phyloP scores from a whole-genome alignment of 225 moss, liverwort and hornwort genomes.

The Lunularia cruciata region DNA sequence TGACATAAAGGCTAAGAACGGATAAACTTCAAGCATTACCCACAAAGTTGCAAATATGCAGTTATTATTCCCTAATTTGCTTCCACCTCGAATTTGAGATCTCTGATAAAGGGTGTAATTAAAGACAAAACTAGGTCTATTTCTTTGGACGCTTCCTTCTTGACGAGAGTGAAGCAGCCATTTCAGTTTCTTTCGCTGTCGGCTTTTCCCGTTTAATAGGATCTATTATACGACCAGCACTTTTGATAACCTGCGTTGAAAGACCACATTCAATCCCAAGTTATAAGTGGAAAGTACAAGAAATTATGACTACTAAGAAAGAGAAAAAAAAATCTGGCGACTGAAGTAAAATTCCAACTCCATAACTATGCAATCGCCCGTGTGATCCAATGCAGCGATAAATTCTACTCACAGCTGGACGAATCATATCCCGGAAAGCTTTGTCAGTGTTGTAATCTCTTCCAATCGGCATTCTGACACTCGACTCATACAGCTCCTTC shows the following conservation, averaged over 20 bases:
- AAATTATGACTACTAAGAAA: background rate
- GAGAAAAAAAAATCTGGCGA: background rate
- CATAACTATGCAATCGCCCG: background rate
- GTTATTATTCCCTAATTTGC: no score
- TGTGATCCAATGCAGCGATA: background rate
- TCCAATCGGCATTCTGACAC: slow-evolving; percentile 88
- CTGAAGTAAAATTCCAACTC: background rate
- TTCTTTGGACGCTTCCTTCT: no score
- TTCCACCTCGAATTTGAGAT: no score
- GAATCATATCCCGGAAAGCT: slow-evolving; percentile 86
- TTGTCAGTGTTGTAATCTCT: slow-evolving; percentile 90
- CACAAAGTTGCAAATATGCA: no score
- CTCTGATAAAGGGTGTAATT: no score
- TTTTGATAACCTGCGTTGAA: slow-evolving; percentile 83
- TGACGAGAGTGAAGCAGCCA: no score
- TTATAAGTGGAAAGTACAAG: background rate
- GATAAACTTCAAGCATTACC: no score
- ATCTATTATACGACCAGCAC: slow-evolving; percentile 81
- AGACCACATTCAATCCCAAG: slow-evolving; percentile 4
- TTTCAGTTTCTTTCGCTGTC: background rate
- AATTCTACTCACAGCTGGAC: slow-evolving; percentile 63
- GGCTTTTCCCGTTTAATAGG: slow-evolving; percentile 57
- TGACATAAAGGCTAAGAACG: no score
- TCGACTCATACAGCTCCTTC: slow-evolving; percentile 80
- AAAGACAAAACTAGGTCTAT: no score